Percentiles rank a stretch among this genome's conserved stretches.
phyloP scores from a whole-genome alignment of 306 rosid genomes.

The Acacia confusa region DNA sequence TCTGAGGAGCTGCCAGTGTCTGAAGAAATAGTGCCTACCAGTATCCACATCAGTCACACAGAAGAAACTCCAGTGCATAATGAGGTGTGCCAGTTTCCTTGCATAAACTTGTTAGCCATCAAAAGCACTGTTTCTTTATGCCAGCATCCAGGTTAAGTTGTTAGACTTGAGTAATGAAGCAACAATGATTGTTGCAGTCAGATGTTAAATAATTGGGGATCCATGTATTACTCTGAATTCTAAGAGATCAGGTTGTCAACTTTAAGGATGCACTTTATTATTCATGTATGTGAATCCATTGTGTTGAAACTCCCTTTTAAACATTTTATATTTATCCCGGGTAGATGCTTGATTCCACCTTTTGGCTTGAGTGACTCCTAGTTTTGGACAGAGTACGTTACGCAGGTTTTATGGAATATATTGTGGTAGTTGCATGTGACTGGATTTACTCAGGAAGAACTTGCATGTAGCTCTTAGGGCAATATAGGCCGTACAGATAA shows the following conservation, averaged over 20 bases:
- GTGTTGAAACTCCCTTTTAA: neutral
- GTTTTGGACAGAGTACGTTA: neutral
- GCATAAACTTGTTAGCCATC: constrained; percentile 20
- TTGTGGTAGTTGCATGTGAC: no score
- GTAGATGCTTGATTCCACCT: neutral
- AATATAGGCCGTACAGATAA: neutral
- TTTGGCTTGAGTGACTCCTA: neutral
- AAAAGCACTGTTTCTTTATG: neutral
- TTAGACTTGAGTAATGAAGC: neutral
- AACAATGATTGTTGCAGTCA: neutral
- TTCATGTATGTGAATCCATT: neutral
- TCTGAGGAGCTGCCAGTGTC: neutral
- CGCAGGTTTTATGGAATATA: no score
- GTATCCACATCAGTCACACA: neutral
- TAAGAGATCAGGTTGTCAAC: neutral
- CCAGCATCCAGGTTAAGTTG: neutral
- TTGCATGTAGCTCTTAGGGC: neutral
- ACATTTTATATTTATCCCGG: no score
- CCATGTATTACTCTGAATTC: neutral
- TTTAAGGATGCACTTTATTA: neutral
- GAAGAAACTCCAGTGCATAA: constrained; percentile 33
- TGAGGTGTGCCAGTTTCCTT: constrained; percentile 39
- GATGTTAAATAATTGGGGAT: neutral
- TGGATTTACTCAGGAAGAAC: no score
- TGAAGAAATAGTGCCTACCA: neutral